Evolutionary conservation across 2,329 filamentous ascomycete genomes (phyloP), one percentile per base, ranked within the genome.

Genomic region (Penicillium sp.): DNA sequence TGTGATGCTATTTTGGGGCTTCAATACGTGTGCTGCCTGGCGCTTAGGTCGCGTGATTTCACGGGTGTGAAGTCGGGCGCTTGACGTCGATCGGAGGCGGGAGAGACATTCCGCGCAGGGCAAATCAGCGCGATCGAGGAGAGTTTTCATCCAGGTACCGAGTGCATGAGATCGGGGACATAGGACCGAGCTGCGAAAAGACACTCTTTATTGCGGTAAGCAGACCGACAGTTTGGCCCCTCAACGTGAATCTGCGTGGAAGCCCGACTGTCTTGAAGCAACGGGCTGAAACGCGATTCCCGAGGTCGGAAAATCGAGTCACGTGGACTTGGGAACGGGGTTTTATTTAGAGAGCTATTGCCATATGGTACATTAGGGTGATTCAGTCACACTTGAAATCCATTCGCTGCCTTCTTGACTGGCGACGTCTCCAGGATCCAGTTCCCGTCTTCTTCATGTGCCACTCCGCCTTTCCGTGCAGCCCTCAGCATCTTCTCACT

Each of bases 371-470:
- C 39, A 25, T n/a, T 10, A 8, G 13, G 31, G 7, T 31, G 35
- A 7, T 20, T 30, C 20, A 52, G 25, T 53, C 45, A 22, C 25
- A 51, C 53, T 51, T 58, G 53, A 11, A 69, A 50, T 43, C 62
- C 65, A 57, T 69, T 68, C 24, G 50, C 35, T 5, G 51, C 60
- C 53, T 69, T 69, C 55, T 68, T 69, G 10, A 65, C 58, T 3
- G 66, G 67, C 2, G 65, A 70, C 6, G 55, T 65, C 51, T 71
- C 64, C 39, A 74, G 55, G 36, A 71, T 53, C 71, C 69, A 74
- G 41, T 69, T 71, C 8, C 70, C 73, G 50, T 70, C 62, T 33
- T 72, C 68, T 53, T 77, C 74, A 51, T 70, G 63, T 20, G 74
- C 73, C 6, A 77, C 61, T 1, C 74, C 75, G 27, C 74, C 75